Evolutionary conservation across 139 green algal genomes (phyloP).

Genomic region (Yamagishiella unicocca): DNA sequence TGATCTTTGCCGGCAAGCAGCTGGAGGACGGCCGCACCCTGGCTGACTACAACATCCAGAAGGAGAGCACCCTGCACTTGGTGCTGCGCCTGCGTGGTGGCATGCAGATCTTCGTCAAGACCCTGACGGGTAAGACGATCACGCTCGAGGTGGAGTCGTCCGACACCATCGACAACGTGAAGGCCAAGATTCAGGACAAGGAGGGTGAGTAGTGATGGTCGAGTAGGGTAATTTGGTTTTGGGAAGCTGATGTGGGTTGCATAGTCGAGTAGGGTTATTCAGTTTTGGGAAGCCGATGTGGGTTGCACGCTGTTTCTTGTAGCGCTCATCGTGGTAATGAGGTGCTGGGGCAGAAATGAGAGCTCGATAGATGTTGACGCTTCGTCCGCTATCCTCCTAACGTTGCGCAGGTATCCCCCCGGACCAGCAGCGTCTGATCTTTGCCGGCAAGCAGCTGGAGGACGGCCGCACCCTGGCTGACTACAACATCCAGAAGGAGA

Average conservation of each 20-base stretch:
- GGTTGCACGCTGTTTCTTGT: too few relatives aligned
- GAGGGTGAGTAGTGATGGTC: conserved; percentile 51
- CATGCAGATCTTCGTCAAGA: conserved; percentile 95
- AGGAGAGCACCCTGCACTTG: conserved; percentile 87
- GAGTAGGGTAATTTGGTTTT: neutral
- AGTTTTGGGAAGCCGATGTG: too few relatives aligned
- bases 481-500: conserved; percentile 98
- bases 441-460: conserved; percentile 96
- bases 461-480: conserved; percentile 93
- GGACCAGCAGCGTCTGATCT: conserved; percentile 95
- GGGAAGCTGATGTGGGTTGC: neutral
- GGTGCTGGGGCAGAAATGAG: too few relatives aligned
- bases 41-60: conserved; percentile 98
- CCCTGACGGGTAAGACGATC: conserved; percentile 96
- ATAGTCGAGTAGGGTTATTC: too few relatives aligned
- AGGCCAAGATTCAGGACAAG: conserved; percentile 81
- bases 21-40: conserved; percentile 94
- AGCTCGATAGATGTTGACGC: too few relatives aligned
- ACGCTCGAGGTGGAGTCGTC: conserved; percentile 89
- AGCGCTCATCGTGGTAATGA: too few relatives aligned
- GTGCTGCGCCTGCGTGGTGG: conserved; percentile 52
- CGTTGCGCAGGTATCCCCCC: conserved; percentile 80
- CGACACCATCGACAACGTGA: conserved; percentile 88
- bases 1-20: conserved; percentile 97
- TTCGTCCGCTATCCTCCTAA: too few relatives aligned